These are phyloP conservation scores for Nymphaea colorata DNA, from an alignment of 164 flowering plant species.

Conservation along the genomic window DNA sequence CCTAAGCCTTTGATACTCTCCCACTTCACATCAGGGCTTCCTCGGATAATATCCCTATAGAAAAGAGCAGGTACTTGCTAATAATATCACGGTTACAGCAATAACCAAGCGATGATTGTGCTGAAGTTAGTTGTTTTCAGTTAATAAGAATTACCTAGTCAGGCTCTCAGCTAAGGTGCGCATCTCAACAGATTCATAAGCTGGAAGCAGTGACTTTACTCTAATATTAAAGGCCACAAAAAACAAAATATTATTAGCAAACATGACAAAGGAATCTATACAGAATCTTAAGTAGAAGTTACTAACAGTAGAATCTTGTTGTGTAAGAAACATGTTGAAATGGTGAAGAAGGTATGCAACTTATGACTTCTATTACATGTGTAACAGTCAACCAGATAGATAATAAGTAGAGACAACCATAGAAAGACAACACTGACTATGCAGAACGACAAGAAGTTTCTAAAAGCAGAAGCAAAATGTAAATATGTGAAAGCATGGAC, in stretches of 20 bases:
- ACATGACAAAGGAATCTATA: neutral
- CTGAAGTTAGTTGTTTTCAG: neutral
- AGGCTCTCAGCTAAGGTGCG: slow-evolving; percentile 83
- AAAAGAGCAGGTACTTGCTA: neutral
- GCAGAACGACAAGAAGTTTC: neutral
- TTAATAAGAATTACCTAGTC: slow-evolving; percentile 42
- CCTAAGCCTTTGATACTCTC: slow-evolving; percentile 94
- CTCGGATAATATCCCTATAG: slow-evolving; percentile 85
- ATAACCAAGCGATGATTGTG: neutral
- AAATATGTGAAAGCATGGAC: neutral
- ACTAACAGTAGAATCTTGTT: neutral
- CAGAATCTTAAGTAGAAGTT: neutral
- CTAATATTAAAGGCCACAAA: slow-evolving; percentile 28
- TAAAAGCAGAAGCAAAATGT: neutral
- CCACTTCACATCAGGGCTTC: slow-evolving; percentile 96
- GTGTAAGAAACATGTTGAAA: neutral
- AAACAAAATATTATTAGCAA: slow-evolving; percentile 5
- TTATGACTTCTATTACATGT: neutral
- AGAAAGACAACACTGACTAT: neutral
- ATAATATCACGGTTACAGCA: neutral
- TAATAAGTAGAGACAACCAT: neutral
- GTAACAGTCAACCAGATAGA: neutral
- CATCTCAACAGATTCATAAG: slow-evolving; percentile 85
- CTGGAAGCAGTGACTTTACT: slow-evolving; percentile 68
- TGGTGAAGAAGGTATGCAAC: neutral